Evolutionary conservation across 73 alveolate species (phyloP), one percentile per base, ranked within the genome.

Genomic region (Symbiodinium natans): DNA sequence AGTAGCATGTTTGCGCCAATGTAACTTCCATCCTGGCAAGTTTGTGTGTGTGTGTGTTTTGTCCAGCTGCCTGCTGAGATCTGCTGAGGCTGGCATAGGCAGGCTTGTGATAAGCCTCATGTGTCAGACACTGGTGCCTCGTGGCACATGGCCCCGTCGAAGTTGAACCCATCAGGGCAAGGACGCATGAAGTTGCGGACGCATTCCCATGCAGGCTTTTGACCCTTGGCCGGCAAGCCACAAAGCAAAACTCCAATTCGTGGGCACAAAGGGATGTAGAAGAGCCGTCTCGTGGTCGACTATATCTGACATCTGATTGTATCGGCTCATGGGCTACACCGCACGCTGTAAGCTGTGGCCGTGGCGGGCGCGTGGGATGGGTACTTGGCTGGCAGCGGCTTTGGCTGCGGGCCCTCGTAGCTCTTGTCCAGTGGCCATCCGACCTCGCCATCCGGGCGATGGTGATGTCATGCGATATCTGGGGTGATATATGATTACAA

Each of bases 101-200:
- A n/a, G n/a, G n/a, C n/a, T n/a, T n/a, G n/a, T n/a, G n/a, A n/a
- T n/a, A n/a, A n/a, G n/a, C n/a, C n/a, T n/a, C n/a, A n/a, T n/a
- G n/a, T n/a, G n/a, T 7, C 10, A 63, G 77, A 1, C 40, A 63
- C 9, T 8, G 38, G 1, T 8, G 75, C 97, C 97, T 90, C 97
- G 52, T 90, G 97, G 77, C 97, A 90, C 97, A 90, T 90, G 88
- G 41, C 88, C 23, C 97, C 97, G 31, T 90, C 97, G 42, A 90
- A 90, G 77, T 90, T 71, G 97, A 90, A 90, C 77, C 97, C 88
- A 25, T 90, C 97, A 3, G 97, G 97, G 77, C 97, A 90, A 54
- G 59, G 43, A 11, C 43, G 52, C 39, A 68, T 90, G 89, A 36
- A 90, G 88, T 90, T 90, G 80, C 83, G 97, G 56, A n/a, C 46